Evolutionary conservation across 2,329 filamentous ascomycete species (phyloP).

Genomic region (Talaromyces sp.): DNA sequence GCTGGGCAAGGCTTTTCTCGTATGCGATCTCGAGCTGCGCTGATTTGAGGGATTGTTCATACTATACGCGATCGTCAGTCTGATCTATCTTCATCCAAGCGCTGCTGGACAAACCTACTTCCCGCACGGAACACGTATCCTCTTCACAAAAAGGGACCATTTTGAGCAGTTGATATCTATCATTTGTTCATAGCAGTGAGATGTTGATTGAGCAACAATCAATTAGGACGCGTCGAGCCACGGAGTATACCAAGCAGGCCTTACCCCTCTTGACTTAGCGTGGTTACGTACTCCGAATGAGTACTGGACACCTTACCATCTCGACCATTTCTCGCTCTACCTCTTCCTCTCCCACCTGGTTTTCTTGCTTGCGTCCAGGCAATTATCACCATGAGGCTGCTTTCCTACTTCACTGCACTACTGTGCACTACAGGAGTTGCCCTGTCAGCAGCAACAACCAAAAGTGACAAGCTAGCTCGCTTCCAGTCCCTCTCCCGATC

Average conservation of each 20-base stretch:
- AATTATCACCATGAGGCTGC: conserved; percentile 30
- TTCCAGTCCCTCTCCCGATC: conserved; percentile 68
- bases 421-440: conserved; percentile 29
- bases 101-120: conserved; percentile 22
- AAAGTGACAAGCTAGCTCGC: conserved; percentile 64
- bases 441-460: conserved; percentile 51
- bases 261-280: not conserved
- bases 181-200: not conserved
- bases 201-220: not conserved
- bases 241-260: not conserved
- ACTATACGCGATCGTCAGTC: conserved; percentile 8
- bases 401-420: conserved; percentile 40
- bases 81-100: not conserved
- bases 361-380: not conserved
- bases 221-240: conserved; percentile 8
- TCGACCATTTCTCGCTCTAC: not conserved
- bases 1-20: conserved; percentile 60
- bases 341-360: not conserved
- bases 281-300: not conserved
- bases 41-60: conserved; percentile 51
- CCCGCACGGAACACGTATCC: conserved; percentile 20
- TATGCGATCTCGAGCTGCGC: conserved; percentile 66
- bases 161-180: not conserved
- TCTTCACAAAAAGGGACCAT: conserved; percentile 12
- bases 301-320: conserved; percentile 17